A percentile compares a stretch with the other conserved stretches of the same genome.
Conservation (phyloP, 2,329 filamentous ascomycete genomes). For the Cercospora citrullina region DNA sequence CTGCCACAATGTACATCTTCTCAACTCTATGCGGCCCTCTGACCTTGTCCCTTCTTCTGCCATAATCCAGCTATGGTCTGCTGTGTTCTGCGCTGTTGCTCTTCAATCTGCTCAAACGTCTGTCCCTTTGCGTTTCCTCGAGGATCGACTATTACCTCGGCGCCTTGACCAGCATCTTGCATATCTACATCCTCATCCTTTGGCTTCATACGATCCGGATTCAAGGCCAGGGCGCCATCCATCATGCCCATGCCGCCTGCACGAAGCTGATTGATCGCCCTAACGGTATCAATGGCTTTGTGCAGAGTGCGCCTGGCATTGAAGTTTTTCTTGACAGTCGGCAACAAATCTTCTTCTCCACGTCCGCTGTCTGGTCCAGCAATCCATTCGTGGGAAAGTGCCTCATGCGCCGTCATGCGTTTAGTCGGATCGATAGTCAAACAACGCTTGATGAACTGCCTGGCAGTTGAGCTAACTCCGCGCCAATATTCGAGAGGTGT, state of each 20-base stretch:
- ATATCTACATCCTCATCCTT: slow-evolving; percentile 37
- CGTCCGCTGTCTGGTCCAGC: slow-evolving; percentile 55
- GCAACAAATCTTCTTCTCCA: slow-evolving; percentile 57
- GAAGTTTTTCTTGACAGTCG: slow-evolving; percentile 70
- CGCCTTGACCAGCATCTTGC: slow-evolving; percentile 43
- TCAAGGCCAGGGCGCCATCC: slow-evolving; percentile 59
- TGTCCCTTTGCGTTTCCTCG: slow-evolving; percentile 61
- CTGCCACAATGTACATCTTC: not conserved
- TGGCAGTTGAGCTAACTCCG: slow-evolving; percentile 76
- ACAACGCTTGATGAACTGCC: slow-evolving; percentile 90
- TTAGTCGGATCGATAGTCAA: slow-evolving; percentile 84
- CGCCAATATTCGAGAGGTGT: slow-evolving; percentile 96
- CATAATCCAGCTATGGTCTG: slow-evolving; percentile 61
- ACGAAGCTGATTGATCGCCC: slow-evolving; percentile 66
- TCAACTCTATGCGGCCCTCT: slow-evolving; percentile 11
- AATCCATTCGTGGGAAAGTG: slow-evolving; percentile 65
- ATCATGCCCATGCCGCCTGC: slow-evolving; percentile 61
- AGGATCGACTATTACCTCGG: slow-evolving; percentile 53
- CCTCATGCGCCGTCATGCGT: slow-evolving; percentile 88
- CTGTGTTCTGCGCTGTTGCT: slow-evolving; percentile 60
- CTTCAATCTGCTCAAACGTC: slow-evolving; percentile 61
- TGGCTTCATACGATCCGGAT: slow-evolving; percentile 46
- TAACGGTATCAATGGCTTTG: slow-evolving; percentile 67
- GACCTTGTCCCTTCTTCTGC: slow-evolving; percentile 36
- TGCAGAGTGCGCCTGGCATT: slow-evolving; percentile 65